Evolutionary conservation across 228 moss, liverwort and hornwort genomes (phyloP), one percentile per base, ranked within the genome.

Genomic region (Sphagnum magellanicum): DNA sequence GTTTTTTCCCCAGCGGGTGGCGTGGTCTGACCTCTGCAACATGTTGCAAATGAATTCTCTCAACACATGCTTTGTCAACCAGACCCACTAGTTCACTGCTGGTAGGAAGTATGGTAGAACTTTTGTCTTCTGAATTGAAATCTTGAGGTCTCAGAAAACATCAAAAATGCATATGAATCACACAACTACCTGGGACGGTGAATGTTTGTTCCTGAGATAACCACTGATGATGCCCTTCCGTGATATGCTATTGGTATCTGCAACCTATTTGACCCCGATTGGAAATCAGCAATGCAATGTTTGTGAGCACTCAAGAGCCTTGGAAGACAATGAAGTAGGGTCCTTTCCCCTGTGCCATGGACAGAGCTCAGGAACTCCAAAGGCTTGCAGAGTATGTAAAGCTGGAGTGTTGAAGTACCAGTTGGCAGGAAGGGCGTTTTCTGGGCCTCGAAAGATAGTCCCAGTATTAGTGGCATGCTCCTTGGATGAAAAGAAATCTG

Each of bases 401-500:
- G 55, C 12, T 8, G 55, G 12, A 67, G 16, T 51, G 70, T 61
- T 16, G 8, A 6, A 32, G 46, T 75, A 97, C 96, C 97, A 97
- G 63, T 91, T 91, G 32, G 82, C 83, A 67, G 93, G 91, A 6
- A 97, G 89, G 15, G 93, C 91, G 1, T 91, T 76, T 58, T 91
- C 93, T 83, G 76, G 87, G 67, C 90, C 86, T 60, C 78, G 78
- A 58, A 97, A 97, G 67, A 97, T 85, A 50, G 77, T 71, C 16
- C 91, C 97, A n/a, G 84, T 78, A 68, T 97, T 97, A 48, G 76
- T 71, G 59, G 89, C 93, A 65, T 91, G 97, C 79, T 97, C 93
- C 76, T 86, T 97, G 32, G 97, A 97, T n/a, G 97, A 97, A 71
- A 90, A 97, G 53, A 97, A 97, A 65, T 97, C 97, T 0, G 97